Conservation (phyloP, 306 rosid genomes). For the Glycine soja region DNA sequence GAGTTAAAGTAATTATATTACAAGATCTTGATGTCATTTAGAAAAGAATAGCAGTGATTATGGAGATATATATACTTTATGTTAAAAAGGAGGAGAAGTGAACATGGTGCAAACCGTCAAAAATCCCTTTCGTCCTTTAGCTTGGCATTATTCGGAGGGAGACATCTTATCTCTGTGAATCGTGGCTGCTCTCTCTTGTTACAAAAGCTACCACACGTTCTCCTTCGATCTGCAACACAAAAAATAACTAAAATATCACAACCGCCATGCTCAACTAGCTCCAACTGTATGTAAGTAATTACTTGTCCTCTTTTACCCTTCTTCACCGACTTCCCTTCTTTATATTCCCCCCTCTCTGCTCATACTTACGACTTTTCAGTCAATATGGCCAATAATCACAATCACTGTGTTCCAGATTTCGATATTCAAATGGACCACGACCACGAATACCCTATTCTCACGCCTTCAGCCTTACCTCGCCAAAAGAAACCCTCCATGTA, state of each 20-base stretch:
- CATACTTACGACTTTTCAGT: background rate
- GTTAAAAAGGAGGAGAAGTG: no score
- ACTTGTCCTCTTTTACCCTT: background rate
- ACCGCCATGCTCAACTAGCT: slow-evolving; percentile 16
- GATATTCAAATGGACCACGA: slow-evolving; percentile 54
- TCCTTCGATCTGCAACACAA: slow-evolving; percentile 27
- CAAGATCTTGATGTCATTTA: no score
- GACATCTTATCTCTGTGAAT: slow-evolving; percentile 48
- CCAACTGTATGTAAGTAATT: background rate
- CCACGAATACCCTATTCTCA: slow-evolving; percentile 53
- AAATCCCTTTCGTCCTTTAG: slow-evolving; percentile 58
- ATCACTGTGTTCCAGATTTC: slow-evolving; percentile 75
- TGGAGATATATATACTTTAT: no score
- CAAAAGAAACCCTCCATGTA: slow-evolving; percentile 64
- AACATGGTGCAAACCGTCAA: slow-evolving; percentile 43
- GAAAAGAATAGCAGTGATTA: no score
- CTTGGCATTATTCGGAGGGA: slow-evolving; percentile 52
- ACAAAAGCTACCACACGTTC: slow-evolving; percentile 36
- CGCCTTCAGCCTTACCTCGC: slow-evolving; percentile 46
- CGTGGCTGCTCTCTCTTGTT: slow-evolving; percentile 32
- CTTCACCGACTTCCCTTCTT: background rate
- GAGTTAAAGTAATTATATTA: no score
- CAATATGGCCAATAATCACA: slow-evolving; percentile 47
- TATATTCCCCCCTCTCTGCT: background rate
- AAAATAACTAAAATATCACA: background rate